These are phyloP conservation scores for Candida berthetii DNA, from an alignment of 805 yeast species.

Conservation along the genomic window DNA sequence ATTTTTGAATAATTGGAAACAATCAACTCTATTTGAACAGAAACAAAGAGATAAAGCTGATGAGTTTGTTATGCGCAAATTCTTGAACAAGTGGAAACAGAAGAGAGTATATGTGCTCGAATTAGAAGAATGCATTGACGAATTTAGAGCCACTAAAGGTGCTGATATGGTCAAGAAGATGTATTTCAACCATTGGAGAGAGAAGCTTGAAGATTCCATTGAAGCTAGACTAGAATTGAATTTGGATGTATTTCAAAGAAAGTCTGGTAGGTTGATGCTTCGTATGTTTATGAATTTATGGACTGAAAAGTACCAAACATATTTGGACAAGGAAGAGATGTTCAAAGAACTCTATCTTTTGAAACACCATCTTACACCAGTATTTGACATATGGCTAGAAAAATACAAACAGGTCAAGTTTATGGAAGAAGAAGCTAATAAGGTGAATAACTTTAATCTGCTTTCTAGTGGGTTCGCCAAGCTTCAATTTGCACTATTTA, in stretches of 20 bases:
- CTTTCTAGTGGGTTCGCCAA: conserved; percentile 17
- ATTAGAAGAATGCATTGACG: conserved; percentile 1
- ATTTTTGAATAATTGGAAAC: conserved; percentile 14
- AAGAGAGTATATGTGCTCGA: neutral
- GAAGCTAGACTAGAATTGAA: conserved; percentile 1
- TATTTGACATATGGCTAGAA: conserved; percentile 10
- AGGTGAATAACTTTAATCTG: conserved; percentile 17
- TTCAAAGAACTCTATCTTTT: conserved; percentile 5
- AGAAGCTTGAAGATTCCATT: conserved; percentile 1
- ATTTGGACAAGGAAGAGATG: conserved; percentile 2
- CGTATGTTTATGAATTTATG: conserved; percentile 4
- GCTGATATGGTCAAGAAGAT: neutral
- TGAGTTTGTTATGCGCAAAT: conserved; percentile 1
- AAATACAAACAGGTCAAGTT: conserved; percentile 6
- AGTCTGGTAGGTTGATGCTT: neutral
- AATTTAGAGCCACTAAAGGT: conserved; percentile 1
- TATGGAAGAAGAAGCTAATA: conserved; percentile 15
- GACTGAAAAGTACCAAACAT: conserved; percentile 4
- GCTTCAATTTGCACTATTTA: conserved; percentile 12
- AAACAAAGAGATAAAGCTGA: conserved; percentile 3
- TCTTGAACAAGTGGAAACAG: conserved; percentile 3
- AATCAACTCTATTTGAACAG: neutral
- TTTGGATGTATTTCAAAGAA: conserved; percentile 1
- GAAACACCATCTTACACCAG: conserved; percentile 2
- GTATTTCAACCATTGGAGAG: conserved; percentile 7